phyloP scores from a whole-genome alignment of 306 rosid genomes.

The Carpinus fangiana region DNA sequence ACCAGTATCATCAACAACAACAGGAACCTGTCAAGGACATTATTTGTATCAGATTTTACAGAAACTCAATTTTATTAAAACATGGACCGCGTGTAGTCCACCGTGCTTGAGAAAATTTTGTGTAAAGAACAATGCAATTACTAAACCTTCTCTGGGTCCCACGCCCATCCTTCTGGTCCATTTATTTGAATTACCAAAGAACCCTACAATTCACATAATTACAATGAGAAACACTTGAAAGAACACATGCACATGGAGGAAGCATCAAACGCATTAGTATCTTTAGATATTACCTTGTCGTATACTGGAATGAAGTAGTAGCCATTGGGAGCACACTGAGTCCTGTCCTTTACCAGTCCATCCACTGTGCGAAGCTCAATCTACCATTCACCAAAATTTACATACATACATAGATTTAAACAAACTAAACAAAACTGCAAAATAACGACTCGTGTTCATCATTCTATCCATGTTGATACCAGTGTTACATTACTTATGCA shows the following conservation, averaged over 20 bases:
- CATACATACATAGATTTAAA: not conserved
- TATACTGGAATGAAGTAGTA: slow-evolving; percentile 98
- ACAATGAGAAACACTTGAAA: slow-evolving; percentile 36
- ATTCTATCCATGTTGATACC: not conserved
- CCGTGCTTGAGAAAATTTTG: not conserved
- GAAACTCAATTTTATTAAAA: slow-evolving; percentile 23
- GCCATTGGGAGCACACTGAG: slow-evolving; percentile 99
- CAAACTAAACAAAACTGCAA: not conserved
- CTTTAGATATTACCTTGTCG: slow-evolving; percentile 66
- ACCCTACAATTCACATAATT: slow-evolving; percentile 58
- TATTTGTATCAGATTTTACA: slow-evolving; percentile 14
- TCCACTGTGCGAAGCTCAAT: slow-evolving; percentile 94
- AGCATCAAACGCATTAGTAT: not conserved
- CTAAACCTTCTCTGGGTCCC: slow-evolving; percentile 86
- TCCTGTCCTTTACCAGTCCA: slow-evolving; percentile 88
- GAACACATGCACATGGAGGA: not conserved
- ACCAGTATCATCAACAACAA: slow-evolving; percentile 75
- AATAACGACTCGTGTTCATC: not conserved
- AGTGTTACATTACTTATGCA: not conserved
- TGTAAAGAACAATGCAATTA: slow-evolving; percentile 6
- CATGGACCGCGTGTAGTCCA: slow-evolving; percentile 1
- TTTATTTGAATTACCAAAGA: slow-evolving; percentile 77
- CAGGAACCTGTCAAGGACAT: slow-evolving; percentile 63
- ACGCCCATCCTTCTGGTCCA: slow-evolving; percentile 97
- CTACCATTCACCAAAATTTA: slow-evolving; percentile 34